Base-by-base conservation (phyloP, 176 grass and related monocot species). In the Puccinellia tenuiflora region DNA sequence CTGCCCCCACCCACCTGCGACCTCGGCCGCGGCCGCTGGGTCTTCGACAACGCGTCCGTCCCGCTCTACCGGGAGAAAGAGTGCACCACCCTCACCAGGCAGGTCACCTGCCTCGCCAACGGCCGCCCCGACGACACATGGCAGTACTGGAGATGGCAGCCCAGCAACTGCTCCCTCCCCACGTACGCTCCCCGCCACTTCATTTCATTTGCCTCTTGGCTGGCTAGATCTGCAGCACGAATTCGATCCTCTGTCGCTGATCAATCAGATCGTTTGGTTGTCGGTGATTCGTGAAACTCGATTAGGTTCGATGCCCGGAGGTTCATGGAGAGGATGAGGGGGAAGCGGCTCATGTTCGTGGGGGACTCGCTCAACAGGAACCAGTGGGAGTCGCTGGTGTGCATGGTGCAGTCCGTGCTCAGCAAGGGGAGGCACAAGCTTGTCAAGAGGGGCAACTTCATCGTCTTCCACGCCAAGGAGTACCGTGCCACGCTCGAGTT, bases 341-440 rank as follows among this genome's bases (percentile, higher is more conserved):
- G 91, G 62, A 99, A 99, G 83, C 75, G 93, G 28, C 61, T 99
- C 1, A 88, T 96, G 83, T 99, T 99, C 73, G 93, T 96, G 18
- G 96, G 96, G 31, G 96, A 99, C 78, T 99, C 96, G 18, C 79
- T 99, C 29, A 99, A 99, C 75, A 75, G 96, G 53, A 99, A 99
- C 87, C 96, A 99, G 86, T 99, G 93, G 93, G 84, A 93, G 50
- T 96, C 93, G 47, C 85, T 99, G 73, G 89, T 98, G 15, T 98
- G 96, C 82, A 78, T 98, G 68, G 86, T 92, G 38, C 96, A 98
- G 84, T 79, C 89, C 39, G 60, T 89, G 9, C 33, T 93, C 1
- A 82, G 80, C 46, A 63, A 68, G 69, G 89, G 82, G 5, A 88
- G 87, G 75, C 93, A 87, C 61, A 88, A 85, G 56, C 0, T 94